Base-by-base conservation (phyloP, 345 rosid species). In the Zanthoxylum bungeanum region DNA sequence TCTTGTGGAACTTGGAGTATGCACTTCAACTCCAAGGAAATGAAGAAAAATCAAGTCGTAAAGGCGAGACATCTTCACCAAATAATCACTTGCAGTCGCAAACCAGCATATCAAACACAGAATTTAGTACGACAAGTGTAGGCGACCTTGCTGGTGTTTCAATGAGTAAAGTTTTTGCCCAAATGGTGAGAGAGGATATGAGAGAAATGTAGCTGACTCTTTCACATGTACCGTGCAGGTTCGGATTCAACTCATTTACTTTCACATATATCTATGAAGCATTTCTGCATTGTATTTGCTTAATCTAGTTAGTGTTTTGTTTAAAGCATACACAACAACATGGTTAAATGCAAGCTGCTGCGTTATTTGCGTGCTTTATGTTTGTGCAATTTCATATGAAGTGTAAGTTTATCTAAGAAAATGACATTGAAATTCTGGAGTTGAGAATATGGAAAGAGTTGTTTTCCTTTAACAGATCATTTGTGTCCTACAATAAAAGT, bases 1-100 rank as follows among this genome's bases (percentile, higher is more conserved):
- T 89, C 61, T 66, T 86, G 59, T 87, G 92, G 95, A 89, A 89
- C 73, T 62, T 87, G 64, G 95, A 89, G 84, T 77, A n/a, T 22
- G 77, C 87, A 47, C 88, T 89, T 73, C 76, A 84, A 66, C 79
- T 77, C 12, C 87, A 84, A 60, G 76, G 79, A 2, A 76, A 75
- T 42, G 83, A 79, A 3, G 85, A 77, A 66, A 83, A 64, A 71
- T 59, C 78, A 9, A 44, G 62, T 55, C 46, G 33, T 5, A 44
- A 53, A 11, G 30, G 59, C 1, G 60, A 71, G 55, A 58, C 7
- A 3, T 8, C 65, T 21, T 42, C 73, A 1, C 73, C 75, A 42
- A 46, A 53, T 34, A 70, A 68, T 69, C 67, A 7, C 37, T 28
- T 17, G 5, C 39, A 69, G 40, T 52, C 63, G 30, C 82, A 85